Evolutionary conservation across 1,139 yeast genomes (phyloP), one percentile per base, ranked within the genome.

Genomic region (Candida sp.): DNA sequence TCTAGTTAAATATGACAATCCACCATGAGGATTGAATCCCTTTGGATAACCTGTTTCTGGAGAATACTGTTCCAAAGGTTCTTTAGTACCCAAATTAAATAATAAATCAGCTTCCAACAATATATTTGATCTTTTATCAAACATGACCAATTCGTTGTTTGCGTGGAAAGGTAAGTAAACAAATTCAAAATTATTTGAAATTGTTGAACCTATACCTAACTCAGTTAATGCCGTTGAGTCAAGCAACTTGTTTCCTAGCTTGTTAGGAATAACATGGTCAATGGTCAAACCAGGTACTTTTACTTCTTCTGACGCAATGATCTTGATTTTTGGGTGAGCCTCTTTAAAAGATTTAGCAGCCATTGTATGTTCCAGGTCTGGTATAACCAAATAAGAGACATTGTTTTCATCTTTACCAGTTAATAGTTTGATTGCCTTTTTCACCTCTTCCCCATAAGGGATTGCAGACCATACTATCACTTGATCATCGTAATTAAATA

Each of bases 401-500:
- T 64, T 58, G 37, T 63, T 64, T 3, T 59, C 47, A 4, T 50
- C 44, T 12, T 64, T 59, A 1, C 68, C 72, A 1, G 67, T 58
- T 36, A 70, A 61, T 22, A 66, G 54, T 37, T 68, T 56, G 33
- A 80, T 54, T 2, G 71, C 65, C 27, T 65, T 63, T 29, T 70
- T 57, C 4, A 77, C 75, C 33, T 62, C 68, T 5, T 70, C 66
- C 1, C 81, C 79, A 53, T 72, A 77, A 1, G 89, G 89, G 39
- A 83, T 70, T 1, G 88, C 82, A 3, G 83, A 75, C 76, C 82
- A 79, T 6, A 84, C 76, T 7, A 80, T 61, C 21, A 81, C 63
- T 39, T 65, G 59, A 40, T 62, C 58, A 33, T 69, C 58, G 44
- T 64, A 56, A 40, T 74, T 63, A 45, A 73, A 57, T 6, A 81